These are phyloP conservation scores for Schrenkiella parvula DNA, from an alignment of 345 rosid genomes.

Conservation along the genomic window DNA sequence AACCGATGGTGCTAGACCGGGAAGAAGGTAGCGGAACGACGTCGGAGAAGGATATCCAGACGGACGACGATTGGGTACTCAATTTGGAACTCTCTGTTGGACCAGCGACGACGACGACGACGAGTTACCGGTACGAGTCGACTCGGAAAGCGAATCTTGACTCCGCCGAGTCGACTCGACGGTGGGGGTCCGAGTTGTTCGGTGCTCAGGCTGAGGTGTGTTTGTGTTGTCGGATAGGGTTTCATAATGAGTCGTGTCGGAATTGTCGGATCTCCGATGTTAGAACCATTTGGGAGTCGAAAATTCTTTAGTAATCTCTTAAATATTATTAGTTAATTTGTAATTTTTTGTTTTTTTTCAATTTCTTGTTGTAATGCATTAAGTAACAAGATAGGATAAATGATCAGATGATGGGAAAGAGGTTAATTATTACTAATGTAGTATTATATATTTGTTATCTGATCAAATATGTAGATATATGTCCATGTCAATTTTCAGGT, in stretches of 20 bases:
- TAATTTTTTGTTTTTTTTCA: not conserved
- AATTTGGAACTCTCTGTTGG: slow-evolving; percentile 34
- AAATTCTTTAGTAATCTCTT: slow-evolving; percentile 4
- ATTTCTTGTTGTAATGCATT: slow-evolving; percentile 1
- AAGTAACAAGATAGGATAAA: not conserved
- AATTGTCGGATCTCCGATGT: slow-evolving; percentile 29
- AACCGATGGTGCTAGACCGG: slow-evolving; percentile 14
- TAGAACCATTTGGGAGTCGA: slow-evolving; percentile 28
- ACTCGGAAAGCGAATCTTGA: not conserved
- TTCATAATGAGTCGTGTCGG: slow-evolving; percentile 29
- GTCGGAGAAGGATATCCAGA: slow-evolving; percentile 19
- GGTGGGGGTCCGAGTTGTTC: slow-evolving; percentile 24
- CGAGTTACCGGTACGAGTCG: slow-evolving; percentile 16
- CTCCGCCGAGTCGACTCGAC: slow-evolving; percentile 24
- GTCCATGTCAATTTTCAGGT: not conserved
- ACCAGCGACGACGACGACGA: slow-evolving; percentile 3
- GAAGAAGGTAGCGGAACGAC: slow-evolving; percentile 32
- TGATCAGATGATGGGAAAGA: not conserved
- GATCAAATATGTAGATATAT: not conserved
- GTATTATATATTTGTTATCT: not conserved
- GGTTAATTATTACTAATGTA: not conserved
- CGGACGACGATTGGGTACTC: slow-evolving; percentile 12
- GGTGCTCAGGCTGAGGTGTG: slow-evolving; percentile 14
- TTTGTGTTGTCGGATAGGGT: slow-evolving; percentile 36
- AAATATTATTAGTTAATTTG: not conserved